phyloP scores from a whole-genome alignment of 2,329 filamentous ascomycete genomes.

The Penicillium glabrum region DNA sequence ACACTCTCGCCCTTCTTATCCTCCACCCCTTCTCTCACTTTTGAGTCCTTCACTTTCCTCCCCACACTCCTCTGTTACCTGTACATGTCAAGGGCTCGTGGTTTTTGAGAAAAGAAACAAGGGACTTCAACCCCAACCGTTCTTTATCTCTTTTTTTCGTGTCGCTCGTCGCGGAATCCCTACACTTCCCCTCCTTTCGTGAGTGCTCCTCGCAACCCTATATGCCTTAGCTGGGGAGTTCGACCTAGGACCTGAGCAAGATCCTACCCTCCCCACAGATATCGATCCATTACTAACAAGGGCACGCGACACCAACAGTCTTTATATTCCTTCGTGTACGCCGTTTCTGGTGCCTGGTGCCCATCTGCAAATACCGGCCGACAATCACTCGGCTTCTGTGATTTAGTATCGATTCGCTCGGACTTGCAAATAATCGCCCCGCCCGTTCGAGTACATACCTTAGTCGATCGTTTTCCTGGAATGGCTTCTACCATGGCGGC shows the following conservation, averaged over 20 bases:
- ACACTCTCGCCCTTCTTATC: background rate
- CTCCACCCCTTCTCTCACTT: slow-evolving; percentile 3
- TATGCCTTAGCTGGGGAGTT: slow-evolving; percentile 6
- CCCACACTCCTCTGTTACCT: slow-evolving; percentile 29
- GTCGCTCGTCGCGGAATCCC: slow-evolving; percentile 14
- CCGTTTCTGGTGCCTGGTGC: slow-evolving; percentile 31
- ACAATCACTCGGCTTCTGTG: slow-evolving; percentile 19
- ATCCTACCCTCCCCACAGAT: background rate
- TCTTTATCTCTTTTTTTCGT: slow-evolving; percentile 14
- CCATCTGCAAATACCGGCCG: slow-evolving; percentile 30
- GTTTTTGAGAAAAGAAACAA: slow-evolving; percentile 14
- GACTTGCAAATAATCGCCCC: slow-evolving; percentile 19
- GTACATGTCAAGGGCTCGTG: slow-evolving; percentile 30
- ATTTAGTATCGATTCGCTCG: slow-evolving; percentile 18
- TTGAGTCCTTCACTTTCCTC: slow-evolving; percentile 28
- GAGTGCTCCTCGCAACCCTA: slow-evolving; percentile 13
- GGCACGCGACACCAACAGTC: slow-evolving; percentile 19
- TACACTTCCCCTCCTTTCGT: slow-evolving; percentile 24
- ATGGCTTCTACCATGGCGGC: slow-evolving; percentile 40
- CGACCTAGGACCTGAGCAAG: background rate
- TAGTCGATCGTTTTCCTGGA: slow-evolving; percentile 19
- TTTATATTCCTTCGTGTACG: slow-evolving; percentile 27
- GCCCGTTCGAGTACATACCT: slow-evolving; percentile 27
- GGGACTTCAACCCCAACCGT: slow-evolving; percentile 3
- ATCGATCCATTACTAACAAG: slow-evolving; percentile 16